Conservation (phyloP, 352 stramenopile genomes). For the Elongisporangium anandrum region DNA sequence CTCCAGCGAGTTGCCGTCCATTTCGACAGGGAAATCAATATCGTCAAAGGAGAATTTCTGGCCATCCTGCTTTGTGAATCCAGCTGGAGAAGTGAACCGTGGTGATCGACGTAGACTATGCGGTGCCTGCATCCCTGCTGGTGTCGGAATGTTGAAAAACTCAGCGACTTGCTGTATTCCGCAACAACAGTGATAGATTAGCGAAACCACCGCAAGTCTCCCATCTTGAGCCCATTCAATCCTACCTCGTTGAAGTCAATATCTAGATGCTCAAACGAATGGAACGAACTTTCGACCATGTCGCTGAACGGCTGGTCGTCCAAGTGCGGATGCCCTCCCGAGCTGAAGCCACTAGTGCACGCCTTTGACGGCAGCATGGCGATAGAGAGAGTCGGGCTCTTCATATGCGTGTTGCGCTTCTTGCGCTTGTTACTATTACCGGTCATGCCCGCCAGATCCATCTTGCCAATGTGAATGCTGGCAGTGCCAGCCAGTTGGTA, state of each 20-base stretch:
- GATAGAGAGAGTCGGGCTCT: slow-evolving; percentile 16
- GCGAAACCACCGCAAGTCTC: neutral
- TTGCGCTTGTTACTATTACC: slow-evolving; percentile 20
- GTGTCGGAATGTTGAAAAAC: slow-evolving; percentile 76
- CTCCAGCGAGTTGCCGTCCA: slow-evolving; percentile 65
- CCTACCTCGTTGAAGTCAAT: slow-evolving; percentile 82
- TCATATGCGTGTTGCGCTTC: slow-evolving; percentile 1
- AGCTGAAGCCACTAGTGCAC: slow-evolving; percentile 10
- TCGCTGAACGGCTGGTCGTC: slow-evolving; percentile 37
- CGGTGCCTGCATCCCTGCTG: slow-evolving; percentile 47
- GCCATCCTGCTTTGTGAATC: slow-evolving; percentile 65
- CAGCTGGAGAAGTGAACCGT: slow-evolving; percentile 59
- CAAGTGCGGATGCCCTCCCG: slow-evolving; percentile 14
- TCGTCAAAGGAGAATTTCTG: slow-evolving; percentile 87
- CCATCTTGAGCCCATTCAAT: neutral
- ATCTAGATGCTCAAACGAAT: slow-evolving; percentile 80
- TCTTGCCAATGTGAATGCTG: slow-evolving; percentile 4
- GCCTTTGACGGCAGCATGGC: slow-evolving; percentile 27
- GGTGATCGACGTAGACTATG: slow-evolving; percentile 74
- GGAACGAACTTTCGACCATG: slow-evolving; percentile 53
- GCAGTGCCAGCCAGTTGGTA: slow-evolving; percentile 4
- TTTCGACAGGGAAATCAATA: slow-evolving; percentile 68
- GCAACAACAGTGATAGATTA: neutral
- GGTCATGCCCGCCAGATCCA: slow-evolving; percentile 1
- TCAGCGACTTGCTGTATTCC: slow-evolving; percentile 67